A percentile compares a stretch with the other conserved stretches of the same genome.
Conservation (phyloP, 208 protist species). For the Trypanosomatidae sp. region DNA sequence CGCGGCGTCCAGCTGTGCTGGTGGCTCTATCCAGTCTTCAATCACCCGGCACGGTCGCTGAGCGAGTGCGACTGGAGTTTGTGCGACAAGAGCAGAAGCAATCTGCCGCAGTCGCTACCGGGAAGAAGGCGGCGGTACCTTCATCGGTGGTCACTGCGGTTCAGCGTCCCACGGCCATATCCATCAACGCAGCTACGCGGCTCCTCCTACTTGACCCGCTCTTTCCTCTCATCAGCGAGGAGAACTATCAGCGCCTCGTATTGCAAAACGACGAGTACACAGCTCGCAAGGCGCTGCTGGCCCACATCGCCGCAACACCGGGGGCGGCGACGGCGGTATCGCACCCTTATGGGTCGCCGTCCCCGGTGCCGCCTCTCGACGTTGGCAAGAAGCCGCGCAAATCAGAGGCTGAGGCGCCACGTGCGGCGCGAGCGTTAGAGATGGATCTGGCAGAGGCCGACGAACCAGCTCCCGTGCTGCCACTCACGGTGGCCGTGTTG, state of each 20-base stretch:
- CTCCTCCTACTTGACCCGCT: conserved; percentile 51
- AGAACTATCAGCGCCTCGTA: conserved; percentile 75
- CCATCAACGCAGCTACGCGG: conserved; percentile 18
- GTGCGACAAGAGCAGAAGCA: conserved; percentile 18
- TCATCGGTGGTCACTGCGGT: background rate
- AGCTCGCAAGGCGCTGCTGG: conserved; percentile 18
- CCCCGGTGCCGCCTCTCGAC: background rate
- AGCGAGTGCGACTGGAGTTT: conserved; percentile 16
- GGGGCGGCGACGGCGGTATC: background rate
- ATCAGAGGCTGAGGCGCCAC: conserved; percentile 12
- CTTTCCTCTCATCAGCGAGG: conserved; percentile 65
- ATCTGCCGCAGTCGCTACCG: background rate
- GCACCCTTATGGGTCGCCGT: background rate
- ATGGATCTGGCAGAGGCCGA: conserved; percentile 28
- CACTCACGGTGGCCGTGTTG: background rate
- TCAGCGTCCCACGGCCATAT: background rate
- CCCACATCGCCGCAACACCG: conserved; percentile 3
- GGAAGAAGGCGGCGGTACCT: background rate
- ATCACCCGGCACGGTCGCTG: conserved; percentile 13
- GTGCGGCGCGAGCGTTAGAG: conserved; percentile 18
- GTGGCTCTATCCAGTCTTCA: conserved; percentile 20
- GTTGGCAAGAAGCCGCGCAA: conserved; percentile 4
- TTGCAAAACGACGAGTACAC: conserved; percentile 67
- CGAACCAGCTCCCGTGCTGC: background rate
- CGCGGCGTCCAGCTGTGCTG: conserved; percentile 15